phyloP scores from a whole-genome alignment of 176 grass and related monocot genomes.

The Miscanthus lutarioriparius region DNA sequence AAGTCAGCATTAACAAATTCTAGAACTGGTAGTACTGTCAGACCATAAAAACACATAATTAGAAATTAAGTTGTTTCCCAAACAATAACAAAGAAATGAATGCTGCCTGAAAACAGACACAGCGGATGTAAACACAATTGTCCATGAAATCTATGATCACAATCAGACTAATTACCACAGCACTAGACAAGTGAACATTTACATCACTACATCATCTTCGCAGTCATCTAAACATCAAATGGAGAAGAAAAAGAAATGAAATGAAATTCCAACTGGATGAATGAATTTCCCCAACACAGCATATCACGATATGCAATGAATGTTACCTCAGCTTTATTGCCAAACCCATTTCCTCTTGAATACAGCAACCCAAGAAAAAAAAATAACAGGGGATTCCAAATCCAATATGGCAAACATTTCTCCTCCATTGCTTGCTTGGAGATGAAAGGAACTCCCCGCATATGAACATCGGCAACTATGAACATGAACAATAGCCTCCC shows the following conservation, averaged over 20 bases:
- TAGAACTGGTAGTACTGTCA: neutral
- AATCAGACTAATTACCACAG: conserved; percentile 15
- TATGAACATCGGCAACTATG: conserved; percentile 46
- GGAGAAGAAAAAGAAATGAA: conserved; percentile 16
- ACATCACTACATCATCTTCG: conserved; percentile 9
- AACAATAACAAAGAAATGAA: neutral
- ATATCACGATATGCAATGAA: conserved; percentile 43
- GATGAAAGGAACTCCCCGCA: conserved; percentile 32
- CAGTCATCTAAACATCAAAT: conserved; percentile 16
- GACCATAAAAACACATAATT: neutral
- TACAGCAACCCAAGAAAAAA: conserved; percentile 54
- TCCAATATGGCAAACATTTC: conserved; percentile 13
- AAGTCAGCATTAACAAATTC: neutral
- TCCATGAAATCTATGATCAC: neutral
- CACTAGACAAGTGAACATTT: neutral
- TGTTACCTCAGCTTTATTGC: conserved; percentile 70
- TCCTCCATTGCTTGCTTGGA: conserved; percentile 44
- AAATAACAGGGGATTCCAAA: conserved; percentile 25
- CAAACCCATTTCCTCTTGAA: conserved; percentile 45
- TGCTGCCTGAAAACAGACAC: neutral
- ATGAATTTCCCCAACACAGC: neutral
- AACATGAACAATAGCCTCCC: conserved; percentile 40
- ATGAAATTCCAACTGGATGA: conserved; percentile 9
- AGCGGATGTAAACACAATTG: neutral
- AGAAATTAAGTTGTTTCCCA: neutral